A percentile compares a stretch with the other conserved stretches of the same genome.
phyloP scores from a whole-genome alignment of 2,329 filamentous ascomycete species.

The Colletotrichum sp. region DNA sequence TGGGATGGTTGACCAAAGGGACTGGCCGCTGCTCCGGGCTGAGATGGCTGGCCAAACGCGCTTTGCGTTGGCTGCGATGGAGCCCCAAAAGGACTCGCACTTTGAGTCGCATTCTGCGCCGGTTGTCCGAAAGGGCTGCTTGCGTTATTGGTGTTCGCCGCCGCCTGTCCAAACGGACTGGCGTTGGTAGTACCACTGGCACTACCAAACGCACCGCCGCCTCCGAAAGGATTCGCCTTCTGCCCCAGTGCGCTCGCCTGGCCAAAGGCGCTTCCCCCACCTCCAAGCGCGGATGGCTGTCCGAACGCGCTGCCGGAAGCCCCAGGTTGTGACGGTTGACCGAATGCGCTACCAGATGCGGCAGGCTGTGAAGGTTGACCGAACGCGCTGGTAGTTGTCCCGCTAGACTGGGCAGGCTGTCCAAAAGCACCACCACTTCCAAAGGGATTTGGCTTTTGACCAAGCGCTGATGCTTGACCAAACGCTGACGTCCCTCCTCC shows the following conservation, averaged over 20 bases:
- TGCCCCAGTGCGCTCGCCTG: slow-evolving; percentile 41
- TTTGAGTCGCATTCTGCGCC: neutral
- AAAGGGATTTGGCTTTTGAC: slow-evolving; percentile 44
- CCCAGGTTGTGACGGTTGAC: slow-evolving; percentile 38
- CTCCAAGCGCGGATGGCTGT: neutral
- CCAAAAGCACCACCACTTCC: slow-evolving; percentile 27
- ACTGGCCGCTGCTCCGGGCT: neutral
- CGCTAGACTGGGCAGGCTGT: neutral
- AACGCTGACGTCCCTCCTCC: slow-evolving; percentile 31
- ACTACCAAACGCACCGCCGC: slow-evolving; percentile 20
- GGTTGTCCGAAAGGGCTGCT: slow-evolving; percentile 15
- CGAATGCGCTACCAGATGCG: slow-evolving; percentile 33
- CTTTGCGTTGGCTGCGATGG: neutral
- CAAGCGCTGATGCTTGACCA: slow-evolving; percentile 39
- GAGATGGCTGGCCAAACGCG: slow-evolving; percentile 9
- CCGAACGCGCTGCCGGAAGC: neutral
- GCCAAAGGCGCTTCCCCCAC: slow-evolving; percentile 34
- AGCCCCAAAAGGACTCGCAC: neutral
- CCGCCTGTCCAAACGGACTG: slow-evolving; percentile 16
- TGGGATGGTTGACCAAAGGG: neutral
- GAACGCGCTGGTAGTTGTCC: neutral
- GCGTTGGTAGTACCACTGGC: neutral
- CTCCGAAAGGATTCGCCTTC: slow-evolving; percentile 43
- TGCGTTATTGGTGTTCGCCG: neutral
- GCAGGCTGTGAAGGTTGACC: slow-evolving; percentile 3